These are phyloP conservation scores for Zoysia pacifica DNA, from an alignment of 176 grass and related monocot species.

Conservation along the genomic window DNA sequence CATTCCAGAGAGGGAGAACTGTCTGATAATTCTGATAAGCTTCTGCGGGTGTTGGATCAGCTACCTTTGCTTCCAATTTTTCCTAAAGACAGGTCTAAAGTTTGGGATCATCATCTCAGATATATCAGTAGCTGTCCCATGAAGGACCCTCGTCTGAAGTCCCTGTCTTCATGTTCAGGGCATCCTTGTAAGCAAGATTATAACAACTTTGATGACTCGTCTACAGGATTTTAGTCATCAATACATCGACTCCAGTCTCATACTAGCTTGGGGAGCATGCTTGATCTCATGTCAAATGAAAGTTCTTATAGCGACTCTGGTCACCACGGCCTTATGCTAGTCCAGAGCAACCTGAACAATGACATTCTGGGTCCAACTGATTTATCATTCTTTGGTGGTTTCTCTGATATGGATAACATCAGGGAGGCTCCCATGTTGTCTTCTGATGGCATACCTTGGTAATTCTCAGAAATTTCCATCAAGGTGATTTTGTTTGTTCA, in stretches of 20 bases:
- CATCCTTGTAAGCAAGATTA: conserved; percentile 40
- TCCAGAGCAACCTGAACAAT: conserved; percentile 25
- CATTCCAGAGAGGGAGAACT: conserved; percentile 17
- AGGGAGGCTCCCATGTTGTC: conserved; percentile 17
- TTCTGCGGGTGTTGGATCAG: conserved; percentile 33
- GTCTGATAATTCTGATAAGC: conserved; percentile 32
- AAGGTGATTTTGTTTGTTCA: not conserved
- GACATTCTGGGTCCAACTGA: conserved; percentile 29
- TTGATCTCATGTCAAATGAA: conserved; percentile 36
- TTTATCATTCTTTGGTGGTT: conserved; percentile 28
- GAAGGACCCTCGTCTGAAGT: conserved; percentile 22
- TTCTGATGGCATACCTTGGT: conserved; percentile 35
- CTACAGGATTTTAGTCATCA: conserved; percentile 35
- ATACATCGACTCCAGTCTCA: conserved; percentile 31
- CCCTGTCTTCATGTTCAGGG: conserved; percentile 33
- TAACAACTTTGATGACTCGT: conserved; percentile 7
- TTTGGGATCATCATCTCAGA: conserved; percentile 23
- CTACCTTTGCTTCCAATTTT: conserved; percentile 37
- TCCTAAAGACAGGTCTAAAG: conserved; percentile 20
- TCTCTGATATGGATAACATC: conserved; percentile 36
- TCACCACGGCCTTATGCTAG: conserved; percentile 14
- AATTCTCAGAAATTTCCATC: conserved; percentile 1
- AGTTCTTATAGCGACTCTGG: conserved; percentile 31
- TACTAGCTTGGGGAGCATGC: conserved; percentile 8
- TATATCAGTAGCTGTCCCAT: conserved; percentile 22